Conservation (phyloP, 305 asterid species). For the Solanum hybrid region DNA sequence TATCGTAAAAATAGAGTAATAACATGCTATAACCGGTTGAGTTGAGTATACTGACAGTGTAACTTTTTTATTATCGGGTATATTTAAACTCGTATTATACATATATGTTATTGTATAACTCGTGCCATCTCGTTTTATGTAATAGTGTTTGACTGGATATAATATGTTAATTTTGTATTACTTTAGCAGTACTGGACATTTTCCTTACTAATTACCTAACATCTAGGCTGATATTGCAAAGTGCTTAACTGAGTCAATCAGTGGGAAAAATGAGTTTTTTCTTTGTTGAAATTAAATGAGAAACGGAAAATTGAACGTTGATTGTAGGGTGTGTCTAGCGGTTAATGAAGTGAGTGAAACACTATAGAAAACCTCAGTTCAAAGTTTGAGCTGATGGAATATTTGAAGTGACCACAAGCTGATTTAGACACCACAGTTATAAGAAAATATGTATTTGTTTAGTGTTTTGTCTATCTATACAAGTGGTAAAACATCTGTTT, state of each 20-base stretch:
- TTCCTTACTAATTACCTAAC: not conserved
- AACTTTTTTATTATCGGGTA: not conserved
- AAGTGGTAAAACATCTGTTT: not conserved
- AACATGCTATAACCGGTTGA: not conserved
- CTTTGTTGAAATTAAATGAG: not conserved
- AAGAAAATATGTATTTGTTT: not conserved
- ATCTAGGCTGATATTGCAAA: not conserved
- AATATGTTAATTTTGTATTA: not conserved
- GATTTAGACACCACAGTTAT: not conserved
- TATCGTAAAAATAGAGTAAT: not conserved
- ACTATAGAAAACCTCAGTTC: not conserved
- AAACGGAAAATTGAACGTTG: not conserved
- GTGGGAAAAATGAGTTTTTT: not conserved
- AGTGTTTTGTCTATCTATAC: not conserved
- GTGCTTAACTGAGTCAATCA: not conserved
- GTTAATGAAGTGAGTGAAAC: not conserved
- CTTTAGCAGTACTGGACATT: not conserved
- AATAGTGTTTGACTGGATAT: not conserved
- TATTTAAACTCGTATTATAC: not conserved
- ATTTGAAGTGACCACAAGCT: not conserved
- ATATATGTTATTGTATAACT: not conserved
- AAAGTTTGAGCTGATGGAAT: not conserved
- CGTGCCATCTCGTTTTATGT: not conserved
- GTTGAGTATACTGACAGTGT: not conserved
- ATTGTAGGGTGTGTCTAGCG: not conserved